Base-by-base conservation (phyloP, 331 rosid species). In the Ulmus americana region DNA sequence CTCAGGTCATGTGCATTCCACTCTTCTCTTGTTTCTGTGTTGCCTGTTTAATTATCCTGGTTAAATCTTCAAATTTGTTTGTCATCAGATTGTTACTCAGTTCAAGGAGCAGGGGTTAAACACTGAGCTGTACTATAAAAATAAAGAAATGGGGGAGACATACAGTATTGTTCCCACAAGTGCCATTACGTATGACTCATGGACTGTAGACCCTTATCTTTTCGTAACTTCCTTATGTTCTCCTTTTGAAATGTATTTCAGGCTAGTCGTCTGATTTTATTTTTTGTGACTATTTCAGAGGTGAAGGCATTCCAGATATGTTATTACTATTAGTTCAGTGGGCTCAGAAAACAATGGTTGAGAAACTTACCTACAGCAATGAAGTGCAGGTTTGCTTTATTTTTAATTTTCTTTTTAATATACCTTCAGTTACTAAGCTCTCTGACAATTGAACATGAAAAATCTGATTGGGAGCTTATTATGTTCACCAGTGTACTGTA, bases 251-350 rank as follows among this genome's bases (percentile, higher is more conserved):
- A 53, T 12, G 15, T 48, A 15, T 52, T 8, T 57, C 51, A 6
- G 35, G 28, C 69, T 52, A 51, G 39, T 64, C 57, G 57, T 46
- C 55, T 88, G 65, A 78, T 71, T 64, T 75, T 63, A 61, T 39
- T 9, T 9, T 53, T 63, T 54, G 63, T 77, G 61, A 49, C 64
- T 78, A 44, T 76, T 68, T 60, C 80, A 94, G 96, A 56, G 97
- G 99, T 42, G 99, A 94, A 81, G 99, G 97, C 51, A 79, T 90
- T 73, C 97, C 99, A 1, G 99, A 94, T 72, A 4, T 94, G 81
- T 73, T 94, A 48, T 78, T 94, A 49, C 72, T 94, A 47, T 81
- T 90, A 80, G 87, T 94, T 72, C 90, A 90, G 49, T 85, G 97
- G 97, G 77, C 91, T 62, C 95, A 89, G 70, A 94, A 87, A 77